Conservation (phyloP, 768 basidiomycete genomes). For the Sarcodon aspratus region DNA sequence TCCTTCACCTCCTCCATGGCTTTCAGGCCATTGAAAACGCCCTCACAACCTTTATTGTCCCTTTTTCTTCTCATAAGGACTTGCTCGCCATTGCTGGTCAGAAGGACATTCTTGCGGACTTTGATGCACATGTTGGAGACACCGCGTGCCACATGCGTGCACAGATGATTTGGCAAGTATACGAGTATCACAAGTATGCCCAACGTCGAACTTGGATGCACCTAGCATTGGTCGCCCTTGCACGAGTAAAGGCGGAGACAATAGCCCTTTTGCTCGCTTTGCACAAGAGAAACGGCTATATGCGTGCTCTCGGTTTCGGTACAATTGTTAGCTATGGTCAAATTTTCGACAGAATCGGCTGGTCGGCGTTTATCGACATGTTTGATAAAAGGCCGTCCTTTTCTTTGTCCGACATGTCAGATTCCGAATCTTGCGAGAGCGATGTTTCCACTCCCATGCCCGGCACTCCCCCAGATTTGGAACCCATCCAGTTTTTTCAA, state of each 20-base stretch:
- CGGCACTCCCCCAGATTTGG: background rate
- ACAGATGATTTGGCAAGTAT: background rate
- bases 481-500: background rate
- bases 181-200: background rate
- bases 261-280: background rate
- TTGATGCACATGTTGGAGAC: background rate
- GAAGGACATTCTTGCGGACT: background rate
- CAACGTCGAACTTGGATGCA: background rate
- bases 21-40: background rate
- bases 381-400: background rate
- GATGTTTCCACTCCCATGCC: background rate
- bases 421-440: background rate
- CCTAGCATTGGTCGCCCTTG: background rate
- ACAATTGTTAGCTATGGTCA: background rate
- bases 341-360: background rate
- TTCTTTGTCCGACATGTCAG: background rate
- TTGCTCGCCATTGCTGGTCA: background rate
- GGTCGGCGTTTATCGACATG: background rate
- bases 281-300: background rate
- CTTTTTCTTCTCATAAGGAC: background rate
- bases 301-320: background rate
- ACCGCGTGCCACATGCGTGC: background rate
- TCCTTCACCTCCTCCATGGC: background rate
- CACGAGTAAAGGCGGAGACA: background rate
- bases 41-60: background rate